These are phyloP conservation scores for Nectriaceae sp. DNA, from an alignment of 2,329 filamentous ascomycete species.

Conservation along the genomic window DNA sequence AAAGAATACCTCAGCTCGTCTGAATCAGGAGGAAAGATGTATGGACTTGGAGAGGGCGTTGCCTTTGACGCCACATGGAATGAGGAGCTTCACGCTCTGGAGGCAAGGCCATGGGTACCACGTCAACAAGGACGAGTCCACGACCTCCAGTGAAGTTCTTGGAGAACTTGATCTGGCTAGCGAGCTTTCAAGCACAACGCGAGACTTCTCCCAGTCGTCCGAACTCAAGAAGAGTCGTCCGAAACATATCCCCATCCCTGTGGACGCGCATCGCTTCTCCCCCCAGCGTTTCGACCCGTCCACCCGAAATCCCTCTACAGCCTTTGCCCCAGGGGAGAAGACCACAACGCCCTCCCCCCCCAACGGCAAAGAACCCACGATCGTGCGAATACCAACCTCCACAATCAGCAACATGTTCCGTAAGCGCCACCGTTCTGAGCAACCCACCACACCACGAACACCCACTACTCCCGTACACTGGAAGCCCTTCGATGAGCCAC, in stretches of 20 bases:
- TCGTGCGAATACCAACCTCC: slow-evolving; percentile 23
- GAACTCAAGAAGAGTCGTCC: slow-evolving; percentile 7
- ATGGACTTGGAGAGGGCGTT: slow-evolving; percentile 13
- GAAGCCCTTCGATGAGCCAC: slow-evolving; percentile 27
- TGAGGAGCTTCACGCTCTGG: slow-evolving; percentile 5
- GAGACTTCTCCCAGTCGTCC: slow-evolving; percentile 11
- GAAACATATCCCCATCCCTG: slow-evolving; percentile 3
- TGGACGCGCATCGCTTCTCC: slow-evolving; percentile 9
- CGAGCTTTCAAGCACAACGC: slow-evolving; percentile 1
- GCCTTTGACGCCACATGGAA: slow-evolving; percentile 11
- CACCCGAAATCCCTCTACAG: slow-evolving; percentile 7
- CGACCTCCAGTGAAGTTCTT: neutral
- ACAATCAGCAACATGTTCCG: slow-evolving; percentile 28
- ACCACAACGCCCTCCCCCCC: slow-evolving; percentile 8
- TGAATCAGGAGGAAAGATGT: slow-evolving; percentile 6
- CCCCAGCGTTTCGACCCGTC: slow-evolving; percentile 12
- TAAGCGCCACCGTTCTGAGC: slow-evolving; percentile 24
- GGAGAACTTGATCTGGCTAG: neutral
- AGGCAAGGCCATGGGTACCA: neutral
- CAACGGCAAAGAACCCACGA: slow-evolving; percentile 1
- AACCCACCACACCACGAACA: slow-evolving; percentile 18
- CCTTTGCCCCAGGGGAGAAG: neutral
- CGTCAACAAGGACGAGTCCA: neutral
- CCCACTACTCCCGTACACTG: slow-evolving; percentile 25
- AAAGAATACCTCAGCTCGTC: slow-evolving; percentile 2